Evolutionary conservation across 2,329 filamentous ascomycete species (phyloP).

Genomic region (Penicillium fuscoglaucum): DNA sequence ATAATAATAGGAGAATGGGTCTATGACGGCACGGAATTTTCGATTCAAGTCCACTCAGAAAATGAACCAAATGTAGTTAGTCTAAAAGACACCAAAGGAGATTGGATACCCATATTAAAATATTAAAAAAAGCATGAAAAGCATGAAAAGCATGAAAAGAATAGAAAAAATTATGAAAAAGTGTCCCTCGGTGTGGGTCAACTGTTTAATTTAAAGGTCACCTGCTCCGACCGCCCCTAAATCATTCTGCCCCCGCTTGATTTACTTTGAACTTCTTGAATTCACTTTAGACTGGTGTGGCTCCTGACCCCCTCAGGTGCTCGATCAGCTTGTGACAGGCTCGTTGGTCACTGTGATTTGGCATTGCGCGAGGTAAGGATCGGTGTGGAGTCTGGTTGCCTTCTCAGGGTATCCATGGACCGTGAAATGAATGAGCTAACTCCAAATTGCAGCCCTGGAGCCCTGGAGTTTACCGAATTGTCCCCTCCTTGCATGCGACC

Average conservation of each 20-base stretch:
- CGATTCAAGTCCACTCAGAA: not conserved
- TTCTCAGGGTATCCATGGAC: not conserved
- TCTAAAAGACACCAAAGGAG: not conserved
- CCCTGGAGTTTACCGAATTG: not conserved
- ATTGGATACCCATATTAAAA: not conserved
- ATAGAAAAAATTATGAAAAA: not conserved
- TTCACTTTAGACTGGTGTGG: not conserved
- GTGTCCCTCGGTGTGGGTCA: slow-evolving; percentile 3
- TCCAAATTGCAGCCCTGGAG: not conserved
- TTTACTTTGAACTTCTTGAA: not conserved
- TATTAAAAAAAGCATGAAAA: not conserved
- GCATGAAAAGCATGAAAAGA: not conserved
- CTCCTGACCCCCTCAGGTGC: not conserved
- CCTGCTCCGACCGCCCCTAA: slow-evolving; percentile 12
- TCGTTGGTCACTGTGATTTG: not conserved
- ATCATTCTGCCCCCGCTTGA: slow-evolving; percentile 5
- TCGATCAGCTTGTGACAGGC: not conserved
- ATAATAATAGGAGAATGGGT: slow-evolving; percentile 1
- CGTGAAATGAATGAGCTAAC: slow-evolving; percentile 1
- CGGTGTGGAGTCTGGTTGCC: not conserved
- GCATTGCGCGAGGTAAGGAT: not conserved
- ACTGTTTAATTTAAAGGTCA: slow-evolving; percentile 10
- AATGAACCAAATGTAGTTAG: not conserved
- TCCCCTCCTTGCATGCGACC: slow-evolving; percentile 6
- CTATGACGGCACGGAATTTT: not conserved